phyloP scores from a whole-genome alignment of 257 asterid genomes.

The Jacaranda copaia region DNA sequence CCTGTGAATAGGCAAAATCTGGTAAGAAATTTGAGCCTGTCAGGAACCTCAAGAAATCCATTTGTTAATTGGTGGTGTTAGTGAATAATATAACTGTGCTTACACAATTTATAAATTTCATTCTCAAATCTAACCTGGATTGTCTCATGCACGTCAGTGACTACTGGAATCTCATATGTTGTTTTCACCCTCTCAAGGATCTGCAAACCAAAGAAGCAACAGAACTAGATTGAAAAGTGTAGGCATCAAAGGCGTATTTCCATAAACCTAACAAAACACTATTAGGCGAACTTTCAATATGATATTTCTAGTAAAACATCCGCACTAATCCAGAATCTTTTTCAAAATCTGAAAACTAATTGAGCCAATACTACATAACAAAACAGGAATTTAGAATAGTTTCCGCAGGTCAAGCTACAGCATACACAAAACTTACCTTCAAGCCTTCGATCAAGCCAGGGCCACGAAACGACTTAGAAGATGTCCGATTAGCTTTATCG shows the following conservation, averaged over 20 bases:
- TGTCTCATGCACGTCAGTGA: conserved; percentile 73
- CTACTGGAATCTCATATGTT: conserved; percentile 59
- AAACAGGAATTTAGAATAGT: neutral
- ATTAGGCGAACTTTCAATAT: neutral
- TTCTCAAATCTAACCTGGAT: conserved; percentile 50
- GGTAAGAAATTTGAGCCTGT: neutral
- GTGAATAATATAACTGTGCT: neutral
- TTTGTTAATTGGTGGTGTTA: neutral
- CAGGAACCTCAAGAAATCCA: neutral
- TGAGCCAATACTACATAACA: neutral
- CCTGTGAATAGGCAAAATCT: neutral
- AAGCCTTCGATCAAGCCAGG: conserved; percentile 86
- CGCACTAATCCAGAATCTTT: neutral
- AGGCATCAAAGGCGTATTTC: neutral
- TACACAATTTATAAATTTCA: neutral
- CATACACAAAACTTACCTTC: conserved; percentile 49
- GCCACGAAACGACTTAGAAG: conserved; percentile 89
- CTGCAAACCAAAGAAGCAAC: conserved; percentile 28
- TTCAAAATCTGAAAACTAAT: neutral
- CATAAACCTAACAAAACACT: neutral
- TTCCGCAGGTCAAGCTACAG: neutral
- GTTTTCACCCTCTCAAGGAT: conserved; percentile 69
- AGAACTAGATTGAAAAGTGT: neutral
- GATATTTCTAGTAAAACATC: neutral
- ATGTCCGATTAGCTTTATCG: conserved; percentile 90